Evolutionary conservation across 176 grass and related monocot genomes (phyloP), one percentile per base, ranked within the genome.

Genomic region (Pontederia paniculata): DNA sequence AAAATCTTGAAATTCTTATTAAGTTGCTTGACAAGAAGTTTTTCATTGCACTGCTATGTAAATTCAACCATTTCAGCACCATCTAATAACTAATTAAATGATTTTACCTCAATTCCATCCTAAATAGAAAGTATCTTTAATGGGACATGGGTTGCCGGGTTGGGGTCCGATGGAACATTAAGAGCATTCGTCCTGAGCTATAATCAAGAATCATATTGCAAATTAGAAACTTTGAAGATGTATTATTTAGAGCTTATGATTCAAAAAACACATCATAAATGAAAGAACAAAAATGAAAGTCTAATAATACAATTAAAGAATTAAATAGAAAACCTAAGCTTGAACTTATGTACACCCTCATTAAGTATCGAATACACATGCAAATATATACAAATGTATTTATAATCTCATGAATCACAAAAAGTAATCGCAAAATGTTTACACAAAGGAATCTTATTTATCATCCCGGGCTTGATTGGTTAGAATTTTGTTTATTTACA

Each of bases 291-390:
- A 37, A 37, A 37, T 37, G 28, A 2, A 37, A 5, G 28, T 14
- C 42, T 16, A 1, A 2, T 5, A 17, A 42, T 43, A 16, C 15
- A 42, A 41, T 15, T 42, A 11, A 42, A 9, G 47, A 47, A 1
- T 2, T 10, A 8, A 48, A 44, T 12, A 6, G 9, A 23, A 48
- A 46, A 91, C 93, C 93, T 91, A 48, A 98, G 91, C 58, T 97
- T 98, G 66, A 98, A 91, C 86, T 98, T 86, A 78, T 91, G 86
- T 72, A 98, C 80, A 80, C 84, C 81, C 76, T 91, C 88, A 61
- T 98, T 80, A 48, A 72, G 84, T 57, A 98, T 86, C 4, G 80
- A 74, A 70, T 98, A 82, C 91, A 72, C 93, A n/a, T 98, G 72
- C 71, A 70, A 55, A 61, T 23, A 63, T 86, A 63, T 9, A 63